Evolutionary conservation across 2,329 filamentous ascomycete species (phyloP), one percentile per base, ranked within the genome.

Genomic region (Aspergillus spinulosporus): DNA sequence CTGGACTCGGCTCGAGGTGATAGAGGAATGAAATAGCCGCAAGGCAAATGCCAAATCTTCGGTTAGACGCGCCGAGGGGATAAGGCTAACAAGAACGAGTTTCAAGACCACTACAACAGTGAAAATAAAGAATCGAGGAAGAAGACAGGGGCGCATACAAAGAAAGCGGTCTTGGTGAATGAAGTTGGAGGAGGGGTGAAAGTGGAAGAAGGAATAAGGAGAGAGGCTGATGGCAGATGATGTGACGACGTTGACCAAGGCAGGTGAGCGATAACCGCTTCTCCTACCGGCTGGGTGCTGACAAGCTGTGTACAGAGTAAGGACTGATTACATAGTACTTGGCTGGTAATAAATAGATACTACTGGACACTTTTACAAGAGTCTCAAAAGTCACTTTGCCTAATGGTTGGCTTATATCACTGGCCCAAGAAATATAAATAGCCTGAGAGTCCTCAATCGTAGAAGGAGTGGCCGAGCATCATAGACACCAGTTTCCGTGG

Each of bases 141-240:
- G 28, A 49, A 15, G 15, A 36, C 28, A 15, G 26, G 7, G 9
- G 28, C 40, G 46, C 11, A 26, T 14, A 21, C 12, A 34, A 39
- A 48, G 46, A n/a, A 26, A 21, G 21, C 21, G 21, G 26, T 39
- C 44, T 15, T 12, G 43, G 28, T 21, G 34, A 26, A 11, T n/a
- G 15, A 49, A n/a, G 40, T 8, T 15, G 28, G 12, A 43, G 46
- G 28, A 31, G 15, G n/a, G 43, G 40, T 46, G 26, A n/a, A 37
- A 52, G 49, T 32, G 31, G 49, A 42, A 42, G 32, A 28, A 26
- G 32, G 34, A 52, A n/a, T 32, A 43, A 47, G 44, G 42, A 45
- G 49, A 31, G 7, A 11, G 39, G 49, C 32, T 52, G 49, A 57
- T 52, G 54, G 49, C 49, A 49, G 55, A 53, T 45, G 55, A 57